Evolutionary conservation across 2,329 filamentous ascomycete species (phyloP), one percentile per base, ranked within the genome.

Genomic region (Penicillium sp.): DNA sequence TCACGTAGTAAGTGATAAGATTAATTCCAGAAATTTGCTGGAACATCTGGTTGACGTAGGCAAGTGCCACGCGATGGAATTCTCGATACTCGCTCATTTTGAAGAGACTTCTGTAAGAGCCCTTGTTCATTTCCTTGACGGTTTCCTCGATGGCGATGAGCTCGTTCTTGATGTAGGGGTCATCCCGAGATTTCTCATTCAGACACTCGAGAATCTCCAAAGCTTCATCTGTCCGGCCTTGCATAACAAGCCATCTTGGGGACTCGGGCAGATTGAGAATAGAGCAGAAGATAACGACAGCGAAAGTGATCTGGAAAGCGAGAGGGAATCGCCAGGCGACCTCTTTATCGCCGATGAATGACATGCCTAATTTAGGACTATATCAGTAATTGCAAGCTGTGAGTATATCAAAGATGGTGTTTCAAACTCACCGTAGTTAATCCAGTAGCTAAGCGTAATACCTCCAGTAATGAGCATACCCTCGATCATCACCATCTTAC

Each of bases 31-130:
- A 70, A 25, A 76, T 74, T 55, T 81, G 72, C 49, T 75, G 77
- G 69, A 81, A 83, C 72, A 81, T 76, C 61, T 82, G 80, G 67
- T 82, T 82, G 70, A 82, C 74, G 58, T 82, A 82, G 51, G 78
- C 81, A 16, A 83, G 74, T 7, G 78, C 66, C 16, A 79, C 79
- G 47, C 81, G 79, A 67, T 83, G 81, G 57, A 83, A 76, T 67
- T 83, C 78, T 34, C 80, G 75, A 63, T 83, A 76, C 60, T 81
- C 78, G 60, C 74, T 77, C 77, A 82, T 82, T 57, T 79, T 82
- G 70, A 85, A 85, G 23, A 84, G 74, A 61, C 84, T 83, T 4
- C 68, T 65, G 68, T 83, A 85, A 76, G 70, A 80, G 4, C 63
- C 77, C 51, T 76, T 74, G 70, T 76, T 53, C 63, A 65, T 76